Conservation (phyloP, 2,329 filamentous ascomycete genomes). For the Chaetothyriales sp. region DNA sequence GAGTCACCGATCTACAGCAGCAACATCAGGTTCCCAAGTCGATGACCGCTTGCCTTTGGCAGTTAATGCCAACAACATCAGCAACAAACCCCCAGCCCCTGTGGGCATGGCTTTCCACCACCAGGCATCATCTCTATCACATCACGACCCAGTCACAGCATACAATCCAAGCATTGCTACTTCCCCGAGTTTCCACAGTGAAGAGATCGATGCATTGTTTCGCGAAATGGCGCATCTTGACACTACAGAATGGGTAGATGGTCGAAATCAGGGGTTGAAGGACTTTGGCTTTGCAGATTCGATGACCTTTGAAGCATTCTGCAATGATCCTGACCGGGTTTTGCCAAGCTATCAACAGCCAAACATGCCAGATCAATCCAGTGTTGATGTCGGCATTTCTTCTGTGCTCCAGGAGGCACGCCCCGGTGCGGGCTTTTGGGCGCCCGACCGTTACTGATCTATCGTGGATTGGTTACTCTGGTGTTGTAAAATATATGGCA, state of each 20-base stretch:
- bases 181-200: constrained; percentile 16
- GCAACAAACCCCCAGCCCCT: too few relatives aligned
- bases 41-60: not conserved
- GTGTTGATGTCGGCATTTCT: not conserved
- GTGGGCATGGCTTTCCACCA: not conserved
- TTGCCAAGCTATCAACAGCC: constrained; percentile 3
- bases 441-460: not conserved
- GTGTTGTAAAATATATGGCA: not conserved
- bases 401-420: not conserved
- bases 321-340: constrained; percentile 28
- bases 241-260: constrained; percentile 30
- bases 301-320: constrained; percentile 30
- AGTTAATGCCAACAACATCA: not conserved
- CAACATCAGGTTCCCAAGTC: not conserved
- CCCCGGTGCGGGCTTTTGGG: not conserved
- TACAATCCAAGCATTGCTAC: constrained; percentile 4
- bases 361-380: not conserved
- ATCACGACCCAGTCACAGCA: not conserved
- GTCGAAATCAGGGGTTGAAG: constrained; percentile 26
- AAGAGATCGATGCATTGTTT: constrained; percentile 30
- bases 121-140: too few relatives aligned
- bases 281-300: constrained; percentile 32
- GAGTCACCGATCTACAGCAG: not conserved
- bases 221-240: constrained; percentile 32
- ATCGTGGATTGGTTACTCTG: not conserved